Evolutionary conservation across 306 rosid species (phyloP), one percentile per base, ranked within the genome.

Genomic region (Ammopiptanthus mongolicus): DNA sequence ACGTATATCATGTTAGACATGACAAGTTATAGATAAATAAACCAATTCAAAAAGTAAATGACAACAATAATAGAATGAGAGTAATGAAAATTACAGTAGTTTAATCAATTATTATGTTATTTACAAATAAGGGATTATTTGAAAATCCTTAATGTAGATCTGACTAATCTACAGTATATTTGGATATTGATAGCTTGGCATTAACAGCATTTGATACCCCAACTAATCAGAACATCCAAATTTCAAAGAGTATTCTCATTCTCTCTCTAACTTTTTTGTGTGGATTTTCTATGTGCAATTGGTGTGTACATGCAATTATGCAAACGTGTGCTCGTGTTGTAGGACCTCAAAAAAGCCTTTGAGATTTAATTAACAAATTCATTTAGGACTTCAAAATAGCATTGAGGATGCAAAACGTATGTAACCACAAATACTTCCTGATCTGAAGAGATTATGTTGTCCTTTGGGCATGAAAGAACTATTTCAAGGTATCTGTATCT

Each of bases 1-100:
- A 50, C 33, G 64, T 31, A 64, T 39, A 71, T 42, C 77, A 73
- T n/a, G 46, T 74, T 12, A 64, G 65, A 36, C 53, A 28, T 42
- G 17, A 21, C 14, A 59, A 15, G 34, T 73, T 58, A 48, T 37
- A n/a, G 50, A 51, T 29, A 8, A 61, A 76, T 17, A 55, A 53
- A 62, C 61, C 51, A 44, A 36, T 61, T 18, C 14, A 78, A 67
- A 57, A 19, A 25, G 71, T 15, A 39, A 46, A 33, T 1, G 17
- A 29, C 14, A 59, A 15, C 10, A 29, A 41, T 28, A 21, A 22
- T 7, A 36, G 44, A 75, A 65, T 3, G 31, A 29, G 51, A 57
- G 39, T 41, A 71, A 57, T 1, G 46, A 23, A 34, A 51, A 66
- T 58, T 33, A 7, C 14, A 44, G 19, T 37, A 59, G 23, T 64